phyloP scores from a whole-genome alignment of 805 yeast species.

The Schizosaccharomyces octosporus region DNA sequence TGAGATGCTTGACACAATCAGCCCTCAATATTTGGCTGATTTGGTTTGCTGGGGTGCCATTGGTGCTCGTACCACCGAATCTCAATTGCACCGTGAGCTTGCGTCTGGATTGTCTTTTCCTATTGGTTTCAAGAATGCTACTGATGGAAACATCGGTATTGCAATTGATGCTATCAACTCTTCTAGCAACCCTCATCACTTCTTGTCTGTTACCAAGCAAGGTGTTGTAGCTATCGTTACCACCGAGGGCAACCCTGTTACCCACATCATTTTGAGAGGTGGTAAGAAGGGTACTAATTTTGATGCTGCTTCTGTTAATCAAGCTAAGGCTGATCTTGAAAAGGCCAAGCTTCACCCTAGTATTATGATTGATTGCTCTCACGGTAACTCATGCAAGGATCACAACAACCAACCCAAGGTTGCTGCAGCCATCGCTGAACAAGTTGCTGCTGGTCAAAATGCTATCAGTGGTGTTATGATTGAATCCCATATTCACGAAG shows the following conservation, averaged over 20 bases:
- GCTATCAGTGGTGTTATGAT: constrained; percentile 82
- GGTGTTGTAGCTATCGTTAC: constrained; percentile 92
- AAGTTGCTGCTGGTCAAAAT: constrained; percentile 57
- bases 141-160: constrained; percentile 81
- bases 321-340: constrained; percentile 45
- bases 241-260: constrained; percentile 82
- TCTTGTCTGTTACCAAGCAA: constrained; percentile 90
- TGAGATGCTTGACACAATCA: constrained; percentile 93
- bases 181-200: constrained; percentile 78
- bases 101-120: constrained; percentile 98
- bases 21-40: constrained; percentile 87
- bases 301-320: constrained; percentile 54
- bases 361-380: constrained; percentile 92
- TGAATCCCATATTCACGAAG: constrained; percentile 77
- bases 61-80: constrained; percentile 97
- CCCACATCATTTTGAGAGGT: constrained; percentile 88
- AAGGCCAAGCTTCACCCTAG: constrained; percentile 20
- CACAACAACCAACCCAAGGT: constrained; percentile 89
- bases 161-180: constrained; percentile 88
- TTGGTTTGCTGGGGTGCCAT: constrained; percentile 85
- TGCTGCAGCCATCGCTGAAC: constrained; percentile 57
- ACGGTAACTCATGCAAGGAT: constrained; percentile 88
- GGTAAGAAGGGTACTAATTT: constrained; percentile 86
- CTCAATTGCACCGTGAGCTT: constrained; percentile 89
- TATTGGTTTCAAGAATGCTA: constrained; percentile 93